Evolutionary conservation across 495 filamentous ascomycete species (phyloP).

Genomic region (Clohesyomyces aquaticus): DNA sequence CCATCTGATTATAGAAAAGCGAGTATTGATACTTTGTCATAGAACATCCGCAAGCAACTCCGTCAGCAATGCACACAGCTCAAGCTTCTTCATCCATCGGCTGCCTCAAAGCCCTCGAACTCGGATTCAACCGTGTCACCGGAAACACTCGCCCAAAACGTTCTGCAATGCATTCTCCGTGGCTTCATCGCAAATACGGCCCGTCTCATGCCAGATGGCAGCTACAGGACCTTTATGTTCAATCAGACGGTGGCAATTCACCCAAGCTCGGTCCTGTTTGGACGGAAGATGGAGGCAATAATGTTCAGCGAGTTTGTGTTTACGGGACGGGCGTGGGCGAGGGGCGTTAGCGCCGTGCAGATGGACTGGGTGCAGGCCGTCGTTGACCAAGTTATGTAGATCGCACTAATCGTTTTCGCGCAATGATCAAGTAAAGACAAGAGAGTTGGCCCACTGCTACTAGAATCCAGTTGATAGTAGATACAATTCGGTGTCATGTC

Average conservation of each 20-base stretch:
- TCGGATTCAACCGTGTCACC: constrained; percentile 40
- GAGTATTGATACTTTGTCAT: constrained; percentile 3
- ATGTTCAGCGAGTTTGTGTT: constrained; percentile 97
- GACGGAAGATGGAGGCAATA: constrained; percentile 88
- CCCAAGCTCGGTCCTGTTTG: constrained; percentile 81
- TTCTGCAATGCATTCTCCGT: constrained; percentile 79
- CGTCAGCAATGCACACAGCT: constrained; percentile 61
- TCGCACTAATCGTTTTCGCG: too few relatives aligned
- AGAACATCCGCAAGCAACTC: constrained; percentile 89
- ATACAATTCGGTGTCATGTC: too few relatives aligned
- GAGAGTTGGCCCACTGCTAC: too few relatives aligned
- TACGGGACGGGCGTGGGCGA: constrained; percentile 88
- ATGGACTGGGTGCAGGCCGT: constrained; percentile 83
- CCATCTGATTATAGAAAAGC: neutral
- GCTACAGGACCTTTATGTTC: constrained; percentile 80
- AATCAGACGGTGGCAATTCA: constrained; percentile 89
- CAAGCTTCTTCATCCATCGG: constrained; percentile 50
- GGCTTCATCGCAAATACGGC: constrained; percentile 87
- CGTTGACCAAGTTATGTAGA: constrained; percentile 46
- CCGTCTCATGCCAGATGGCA: constrained; percentile 77
- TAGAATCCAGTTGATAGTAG: too few relatives aligned
- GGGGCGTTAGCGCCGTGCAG: constrained; percentile 84
- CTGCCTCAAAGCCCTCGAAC: neutral
- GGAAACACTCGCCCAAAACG: constrained; percentile 57
- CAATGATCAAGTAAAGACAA: too few relatives aligned